Evolutionary conservation across 257 asterid species (phyloP).

Genomic region (Plantago elongata): DNA sequence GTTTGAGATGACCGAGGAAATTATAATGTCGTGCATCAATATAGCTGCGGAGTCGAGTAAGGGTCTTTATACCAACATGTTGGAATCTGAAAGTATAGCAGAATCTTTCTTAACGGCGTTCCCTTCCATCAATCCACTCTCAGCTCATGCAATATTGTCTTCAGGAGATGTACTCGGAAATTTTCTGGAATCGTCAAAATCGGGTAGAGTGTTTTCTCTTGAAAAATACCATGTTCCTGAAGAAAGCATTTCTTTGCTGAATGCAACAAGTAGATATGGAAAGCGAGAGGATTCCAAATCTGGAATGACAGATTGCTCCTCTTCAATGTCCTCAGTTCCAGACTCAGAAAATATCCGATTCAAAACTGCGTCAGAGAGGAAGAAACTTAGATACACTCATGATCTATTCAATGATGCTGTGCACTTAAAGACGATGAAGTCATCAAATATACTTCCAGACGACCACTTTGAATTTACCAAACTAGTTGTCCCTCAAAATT

Average conservation of each 20-base stretch:
- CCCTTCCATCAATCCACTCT: constrained; percentile 90
- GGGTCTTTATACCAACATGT: constrained; percentile 60
- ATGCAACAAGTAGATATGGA: constrained; percentile 61
- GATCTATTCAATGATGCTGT: constrained; percentile 25
- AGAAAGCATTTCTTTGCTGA: constrained; percentile 64
- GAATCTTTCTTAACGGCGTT: constrained; percentile 86
- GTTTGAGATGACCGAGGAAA: constrained; percentile 73
- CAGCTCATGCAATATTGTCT: constrained; percentile 90
- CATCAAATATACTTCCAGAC: constrained; percentile 37
- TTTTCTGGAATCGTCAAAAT: constrained; percentile 60
- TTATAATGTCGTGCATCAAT: constrained; percentile 72
- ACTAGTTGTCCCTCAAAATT: constrained; percentile 30
- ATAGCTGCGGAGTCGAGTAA: constrained; percentile 41
- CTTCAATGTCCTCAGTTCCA: constrained; percentile 65
- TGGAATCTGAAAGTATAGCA: constrained; percentile 76
- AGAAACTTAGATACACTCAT: constrained; percentile 48
- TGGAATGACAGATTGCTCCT: constrained; percentile 88
- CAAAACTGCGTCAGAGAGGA: constrained; percentile 41
- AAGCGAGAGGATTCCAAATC: constrained; percentile 88
- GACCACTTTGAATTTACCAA: constrained; percentile 37
- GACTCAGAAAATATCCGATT: constrained; percentile 47
- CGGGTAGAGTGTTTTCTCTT: constrained; percentile 48
- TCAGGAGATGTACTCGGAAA: constrained; percentile 53
- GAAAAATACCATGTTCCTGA: constrained; percentile 56
- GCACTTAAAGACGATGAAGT: constrained; percentile 35